Conservation (phyloP, 305 asterid genomes). For the Caryopteris hybrid region DNA sequence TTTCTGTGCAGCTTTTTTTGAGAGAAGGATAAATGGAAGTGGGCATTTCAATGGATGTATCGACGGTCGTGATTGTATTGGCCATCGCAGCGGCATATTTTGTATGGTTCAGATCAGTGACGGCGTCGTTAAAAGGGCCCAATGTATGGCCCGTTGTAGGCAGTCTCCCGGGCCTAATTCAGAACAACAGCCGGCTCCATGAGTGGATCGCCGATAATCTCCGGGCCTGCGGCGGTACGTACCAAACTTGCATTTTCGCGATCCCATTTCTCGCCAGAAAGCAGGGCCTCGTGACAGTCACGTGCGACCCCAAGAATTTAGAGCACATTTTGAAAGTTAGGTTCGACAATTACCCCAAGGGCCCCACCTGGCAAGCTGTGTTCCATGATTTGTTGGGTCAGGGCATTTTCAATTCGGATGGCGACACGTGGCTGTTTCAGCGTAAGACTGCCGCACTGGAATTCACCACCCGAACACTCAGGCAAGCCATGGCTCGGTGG, state of each 20-base stretch:
- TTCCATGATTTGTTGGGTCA: slow-evolving; percentile 56
- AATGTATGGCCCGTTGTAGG: slow-evolving; percentile 77
- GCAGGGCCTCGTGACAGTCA: slow-evolving; percentile 87
- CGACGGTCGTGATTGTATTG: slow-evolving; percentile 39
- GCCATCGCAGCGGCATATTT: slow-evolving; percentile 43
- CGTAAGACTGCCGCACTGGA: slow-evolving; percentile 73
- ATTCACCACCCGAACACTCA: slow-evolving; percentile 58
- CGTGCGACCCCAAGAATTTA: slow-evolving; percentile 82
- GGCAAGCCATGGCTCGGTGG: slow-evolving; percentile 71
- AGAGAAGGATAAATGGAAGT: background rate
- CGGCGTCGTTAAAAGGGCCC: slow-evolving; percentile 47
- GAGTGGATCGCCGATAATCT: slow-evolving; percentile 89
- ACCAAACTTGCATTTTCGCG: slow-evolving; percentile 76
- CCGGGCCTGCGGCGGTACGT: slow-evolving; percentile 75
- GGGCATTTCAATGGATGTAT: slow-evolving; percentile 38
- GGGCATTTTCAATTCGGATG: slow-evolving; percentile 63
- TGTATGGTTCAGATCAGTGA: slow-evolving; percentile 59
- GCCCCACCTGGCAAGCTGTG: slow-evolving; percentile 65
- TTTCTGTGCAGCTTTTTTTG: background rate
- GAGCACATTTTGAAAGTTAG: slow-evolving; percentile 72
- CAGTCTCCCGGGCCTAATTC: slow-evolving; percentile 72
- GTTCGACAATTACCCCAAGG: slow-evolving; percentile 62
- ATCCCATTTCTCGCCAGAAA: slow-evolving; percentile 64
- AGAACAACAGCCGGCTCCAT: slow-evolving; percentile 60
- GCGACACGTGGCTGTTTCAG: slow-evolving; percentile 73